Base-by-base conservation (phyloP, 2,329 filamentous ascomycete genomes). In the Trichoderma atroviride region DNA sequence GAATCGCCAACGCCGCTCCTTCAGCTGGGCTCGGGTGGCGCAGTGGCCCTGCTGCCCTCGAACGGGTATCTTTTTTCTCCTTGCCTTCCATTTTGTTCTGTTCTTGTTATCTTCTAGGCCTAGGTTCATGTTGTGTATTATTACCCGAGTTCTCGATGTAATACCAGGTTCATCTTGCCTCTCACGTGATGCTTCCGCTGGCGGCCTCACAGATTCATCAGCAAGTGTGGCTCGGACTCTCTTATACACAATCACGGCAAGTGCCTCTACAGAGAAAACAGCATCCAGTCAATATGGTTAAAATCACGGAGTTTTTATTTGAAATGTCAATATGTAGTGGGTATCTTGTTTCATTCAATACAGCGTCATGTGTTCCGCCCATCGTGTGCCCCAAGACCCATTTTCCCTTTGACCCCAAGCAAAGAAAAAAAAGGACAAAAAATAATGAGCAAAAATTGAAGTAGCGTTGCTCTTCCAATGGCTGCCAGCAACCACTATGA, bases 401-500 rank as follows among this genome's bases (percentile, higher is more conserved):
- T 57, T 58, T 50, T 16, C 19, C n/a, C 50, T 27, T 50, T 29
- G 62, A 22, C 62, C 56, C 52, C 35, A 65, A 47, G 35, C 62
- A 47, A 47, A 57, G 31, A 6, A 31, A 47, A 43, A 19, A 43
- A 56, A 27, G 14, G 31, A 58, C 14, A 40, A n/a, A 35, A 53
- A 40, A n/a, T 27, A 55, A 29, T n/a, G 19, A n/a, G 16, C 22
- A 50, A 24, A 16, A n/a, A 37, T n/a, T n/a, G n/a, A 3, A 58
- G 53, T 53, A 65, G 59, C 33, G 37, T n/a, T 22, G 22, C 19
- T n/a, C 11, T 53, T 33, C 16, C n/a, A n/a, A 43, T 59, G 53
- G 52, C 58, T 57, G 60, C 68, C 53, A 31, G 60, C 53, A 65
- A 65, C 68, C 55, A 37, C 55, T 52, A 6, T 59, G 57, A 58